These are phyloP conservation scores for Magnolia officinalis DNA, from an alignment of 164 flowering plant genomes.

Conservation along the genomic window DNA sequence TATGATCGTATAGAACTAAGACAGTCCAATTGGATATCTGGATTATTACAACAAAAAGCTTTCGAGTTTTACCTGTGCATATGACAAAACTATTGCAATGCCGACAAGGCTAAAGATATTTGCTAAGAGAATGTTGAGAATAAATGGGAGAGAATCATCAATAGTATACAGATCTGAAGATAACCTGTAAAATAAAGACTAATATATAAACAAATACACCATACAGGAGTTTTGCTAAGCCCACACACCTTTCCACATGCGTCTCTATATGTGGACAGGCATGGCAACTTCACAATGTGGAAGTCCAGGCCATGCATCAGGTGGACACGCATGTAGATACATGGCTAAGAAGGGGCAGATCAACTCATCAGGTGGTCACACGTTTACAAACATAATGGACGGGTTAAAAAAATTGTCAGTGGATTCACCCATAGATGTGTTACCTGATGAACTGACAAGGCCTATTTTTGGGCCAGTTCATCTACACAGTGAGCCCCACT, in stretches of 20 bases:
- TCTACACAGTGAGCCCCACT: background rate
- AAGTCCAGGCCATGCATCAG: background rate
- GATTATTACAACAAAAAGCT: background rate
- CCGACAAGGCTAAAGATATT: slow-evolving; percentile 84
- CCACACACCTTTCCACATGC: background rate
- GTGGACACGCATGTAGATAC: background rate
- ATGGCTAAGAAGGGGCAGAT: background rate
- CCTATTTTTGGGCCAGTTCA: background rate
- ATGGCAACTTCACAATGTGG: background rate
- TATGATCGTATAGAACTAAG: background rate
- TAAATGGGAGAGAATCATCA: slow-evolving; percentile 97
- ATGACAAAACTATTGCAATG: slow-evolving; percentile 70
- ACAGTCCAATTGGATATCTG: background rate
- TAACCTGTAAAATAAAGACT: slow-evolving; percentile 44
- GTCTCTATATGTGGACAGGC: background rate
- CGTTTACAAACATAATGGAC: background rate
- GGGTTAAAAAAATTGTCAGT: background rate
- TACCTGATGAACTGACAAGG: too few relatives aligned
- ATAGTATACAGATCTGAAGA: slow-evolving; percentile 94
- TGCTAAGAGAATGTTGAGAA: slow-evolving; percentile 91
- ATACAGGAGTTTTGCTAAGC: background rate
- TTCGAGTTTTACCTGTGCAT: slow-evolving; percentile 60
- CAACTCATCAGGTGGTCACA: background rate
- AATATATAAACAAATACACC: background rate
- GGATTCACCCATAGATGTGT: background rate